Percentiles rank a stretch among this genome's conserved stretches.
These are phyloP conservation scores for Sporothrix sp. DNA, from an alignment of 2,329 filamentous ascomycete genomes.

Conservation along the genomic window DNA sequence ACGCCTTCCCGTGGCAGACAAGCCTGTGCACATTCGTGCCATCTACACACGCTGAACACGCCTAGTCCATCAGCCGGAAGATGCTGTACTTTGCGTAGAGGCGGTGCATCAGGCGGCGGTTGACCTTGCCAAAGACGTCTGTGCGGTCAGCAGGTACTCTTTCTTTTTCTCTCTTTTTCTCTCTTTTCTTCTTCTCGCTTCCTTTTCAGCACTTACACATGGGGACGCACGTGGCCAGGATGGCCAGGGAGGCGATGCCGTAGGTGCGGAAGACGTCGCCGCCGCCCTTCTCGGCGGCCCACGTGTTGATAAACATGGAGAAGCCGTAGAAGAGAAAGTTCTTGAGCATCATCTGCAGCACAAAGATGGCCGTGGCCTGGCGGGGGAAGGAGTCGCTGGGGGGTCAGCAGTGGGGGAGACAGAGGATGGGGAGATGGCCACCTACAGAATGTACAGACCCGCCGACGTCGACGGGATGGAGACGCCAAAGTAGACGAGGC, in stretches of 20 bases:
- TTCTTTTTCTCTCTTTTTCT: too few relatives aligned
- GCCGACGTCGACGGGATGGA: constrained; percentile 18
- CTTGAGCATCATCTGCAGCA: constrained; percentile 28
- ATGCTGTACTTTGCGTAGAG: background rate
- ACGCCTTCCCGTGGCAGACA: too few relatives aligned
- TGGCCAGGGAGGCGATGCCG: constrained; percentile 23
- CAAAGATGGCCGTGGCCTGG: constrained; percentile 25
- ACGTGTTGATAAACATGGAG: constrained; percentile 26
- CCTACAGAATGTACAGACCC: constrained; percentile 26
- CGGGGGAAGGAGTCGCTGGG: constrained; percentile 23
- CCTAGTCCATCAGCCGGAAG: constrained; percentile 20
- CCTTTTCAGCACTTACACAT: constrained; percentile 23
- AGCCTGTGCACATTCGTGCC: too few relatives aligned
- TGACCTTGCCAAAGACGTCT: constrained; percentile 5
- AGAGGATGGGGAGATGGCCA: too few relatives aligned
- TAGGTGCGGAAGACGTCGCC: constrained; percentile 23
- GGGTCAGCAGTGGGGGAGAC: background rate
- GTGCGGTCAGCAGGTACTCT: background rate
- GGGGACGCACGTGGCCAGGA: constrained; percentile 25
- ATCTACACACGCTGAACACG: too few relatives aligned
- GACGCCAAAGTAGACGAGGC: constrained; percentile 17
- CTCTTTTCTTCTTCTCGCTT: too few relatives aligned
- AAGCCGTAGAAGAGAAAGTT: constrained; percentile 28
- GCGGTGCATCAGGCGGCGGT: background rate
- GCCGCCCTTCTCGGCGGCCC: constrained; percentile 20